phyloP scores from a whole-genome alignment of 768 basidiomycete species.

The Amanita exitialis region DNA sequence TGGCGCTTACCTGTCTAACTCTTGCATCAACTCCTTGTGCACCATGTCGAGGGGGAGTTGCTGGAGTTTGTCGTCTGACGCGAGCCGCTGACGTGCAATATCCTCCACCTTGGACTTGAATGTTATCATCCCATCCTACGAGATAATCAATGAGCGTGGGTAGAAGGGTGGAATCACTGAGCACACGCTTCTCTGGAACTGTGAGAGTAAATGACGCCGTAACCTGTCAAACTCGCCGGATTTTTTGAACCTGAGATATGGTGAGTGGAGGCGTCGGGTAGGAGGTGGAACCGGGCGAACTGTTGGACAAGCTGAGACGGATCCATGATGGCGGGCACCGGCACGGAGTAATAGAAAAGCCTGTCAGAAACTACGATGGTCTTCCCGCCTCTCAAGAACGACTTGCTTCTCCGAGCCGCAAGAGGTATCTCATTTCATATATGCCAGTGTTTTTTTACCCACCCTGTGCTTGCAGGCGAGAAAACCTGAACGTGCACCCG shows the following conservation, averaged over 20 bases:
- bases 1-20: slow-evolving; percentile 50
- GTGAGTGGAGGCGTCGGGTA: neutral
- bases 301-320: slow-evolving; percentile 58
- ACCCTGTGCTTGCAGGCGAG: slow-evolving; percentile 41
- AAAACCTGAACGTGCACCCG: slow-evolving; percentile 86
- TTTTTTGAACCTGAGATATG: slow-evolving; percentile 56
- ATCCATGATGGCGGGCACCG: slow-evolving; percentile 1
- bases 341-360: neutral
- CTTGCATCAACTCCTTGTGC: slow-evolving; percentile 58
- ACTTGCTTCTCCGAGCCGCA: slow-evolving; percentile 83
- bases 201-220: slow-evolving; percentile 49
- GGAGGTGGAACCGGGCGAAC: slow-evolving; percentile 23
- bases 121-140: slow-evolving; percentile 39
- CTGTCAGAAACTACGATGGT: slow-evolving; percentile 23
- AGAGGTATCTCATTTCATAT: slow-evolving; percentile 33
- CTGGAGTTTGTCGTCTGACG: slow-evolving; percentile 42
- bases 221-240: slow-evolving; percentile 72
- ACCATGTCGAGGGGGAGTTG: slow-evolving; percentile 40
- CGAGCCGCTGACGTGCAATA: slow-evolving; percentile 46
- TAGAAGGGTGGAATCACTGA: slow-evolving; percentile 4
- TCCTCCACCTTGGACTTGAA: slow-evolving; percentile 54
- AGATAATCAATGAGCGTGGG: neutral
- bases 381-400: slow-evolving; percentile 77
- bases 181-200: slow-evolving; percentile 56
- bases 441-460: neutral